These are phyloP conservation scores for Trypanosoma cruzi DNA, from an alignment of 208 protist species.

Conservation along the genomic window DNA sequence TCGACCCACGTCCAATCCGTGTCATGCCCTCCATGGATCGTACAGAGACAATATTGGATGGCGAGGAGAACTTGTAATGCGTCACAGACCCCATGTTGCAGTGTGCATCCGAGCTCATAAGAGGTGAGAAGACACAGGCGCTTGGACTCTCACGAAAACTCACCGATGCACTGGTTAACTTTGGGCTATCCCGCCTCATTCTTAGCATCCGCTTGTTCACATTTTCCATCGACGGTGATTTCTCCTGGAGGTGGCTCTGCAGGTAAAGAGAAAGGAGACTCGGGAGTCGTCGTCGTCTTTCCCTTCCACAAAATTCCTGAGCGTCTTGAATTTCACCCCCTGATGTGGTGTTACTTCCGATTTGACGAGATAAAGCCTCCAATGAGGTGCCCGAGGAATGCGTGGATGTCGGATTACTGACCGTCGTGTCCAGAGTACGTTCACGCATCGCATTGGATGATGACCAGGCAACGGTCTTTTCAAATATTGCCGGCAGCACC, in stretches of 20 bases:
- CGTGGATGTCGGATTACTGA: neutral
- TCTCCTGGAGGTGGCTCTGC: conserved; percentile 1
- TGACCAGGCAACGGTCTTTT: neutral
- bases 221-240: neutral
- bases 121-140: conserved; percentile 2
- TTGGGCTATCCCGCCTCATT: conserved; percentile 4
- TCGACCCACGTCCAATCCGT: conserved; percentile 29
- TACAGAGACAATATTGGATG: conserved; percentile 19
- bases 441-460: neutral
- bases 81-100: neutral
- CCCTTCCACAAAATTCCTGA: neutral
- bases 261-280: conserved; percentile 24
- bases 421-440: neutral
- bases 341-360: neutral
- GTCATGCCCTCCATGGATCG: conserved; percentile 16
- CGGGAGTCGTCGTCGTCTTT: neutral
- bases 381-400: neutral
- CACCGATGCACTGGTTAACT: neutral
- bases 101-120: neutral
- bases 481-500: conserved; percentile 7
- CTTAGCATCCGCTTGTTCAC: conserved; percentile 6
- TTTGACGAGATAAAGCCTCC: no score
- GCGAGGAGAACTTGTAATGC: neutral
- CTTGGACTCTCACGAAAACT: conserved; percentile 14
- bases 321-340: neutral